These are phyloP conservation scores for Alternaria infectoria DNA, from an alignment of 2,329 filamentous ascomycete species.

Conservation along the genomic window DNA sequence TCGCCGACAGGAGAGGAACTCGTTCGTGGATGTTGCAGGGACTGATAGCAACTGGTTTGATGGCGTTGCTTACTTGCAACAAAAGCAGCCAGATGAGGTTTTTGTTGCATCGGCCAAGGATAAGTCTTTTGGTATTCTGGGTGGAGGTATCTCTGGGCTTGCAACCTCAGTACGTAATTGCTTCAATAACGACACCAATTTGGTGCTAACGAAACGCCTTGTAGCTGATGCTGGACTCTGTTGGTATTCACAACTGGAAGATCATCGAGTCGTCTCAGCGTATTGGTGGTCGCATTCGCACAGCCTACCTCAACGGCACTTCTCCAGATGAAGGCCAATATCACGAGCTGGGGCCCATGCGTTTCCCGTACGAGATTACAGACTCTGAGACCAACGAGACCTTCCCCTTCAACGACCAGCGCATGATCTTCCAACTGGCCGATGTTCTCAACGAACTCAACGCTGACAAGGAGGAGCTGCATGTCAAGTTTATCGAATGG, in stretches of 20 bases:
- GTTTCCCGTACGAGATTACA: slow-evolving; percentile 59
- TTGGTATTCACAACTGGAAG: slow-evolving; percentile 63
- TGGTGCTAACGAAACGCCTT: neutral
- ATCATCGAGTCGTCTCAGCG: slow-evolving; percentile 66
- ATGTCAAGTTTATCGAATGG: slow-evolving; percentile 66
- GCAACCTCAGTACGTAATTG: slow-evolving; percentile 52
- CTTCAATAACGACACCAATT: neutral
- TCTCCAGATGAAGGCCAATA: slow-evolving; percentile 66
- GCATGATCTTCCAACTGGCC: slow-evolving; percentile 66
- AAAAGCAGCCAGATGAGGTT: slow-evolving; percentile 57
- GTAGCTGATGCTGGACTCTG: slow-evolving; percentile 44
- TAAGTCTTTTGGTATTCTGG: slow-evolving; percentile 65
- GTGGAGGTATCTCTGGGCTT: slow-evolving; percentile 67
- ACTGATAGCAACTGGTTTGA: slow-evolving; percentile 67
- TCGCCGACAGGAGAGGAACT: slow-evolving; percentile 26
- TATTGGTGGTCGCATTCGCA: slow-evolving; percentile 68
- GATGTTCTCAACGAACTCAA: slow-evolving; percentile 66
- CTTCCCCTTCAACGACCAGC: slow-evolving; percentile 63
- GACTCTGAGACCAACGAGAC: slow-evolving; percentile 59
- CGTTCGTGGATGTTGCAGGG: slow-evolving; percentile 55
- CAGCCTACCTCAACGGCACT: slow-evolving; percentile 63
- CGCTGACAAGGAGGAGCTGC: slow-evolving; percentile 49
- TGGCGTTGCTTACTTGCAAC: slow-evolving; percentile 62
- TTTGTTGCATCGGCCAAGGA: slow-evolving; percentile 60
- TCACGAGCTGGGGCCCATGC: slow-evolving; percentile 69